A percentile compares a stretch with the other conserved stretches of the same genome.
These are phyloP conservation scores for Amoebophrya sp. DNA, from an alignment of 169 alveolate species.

Conservation along the genomic window DNA sequence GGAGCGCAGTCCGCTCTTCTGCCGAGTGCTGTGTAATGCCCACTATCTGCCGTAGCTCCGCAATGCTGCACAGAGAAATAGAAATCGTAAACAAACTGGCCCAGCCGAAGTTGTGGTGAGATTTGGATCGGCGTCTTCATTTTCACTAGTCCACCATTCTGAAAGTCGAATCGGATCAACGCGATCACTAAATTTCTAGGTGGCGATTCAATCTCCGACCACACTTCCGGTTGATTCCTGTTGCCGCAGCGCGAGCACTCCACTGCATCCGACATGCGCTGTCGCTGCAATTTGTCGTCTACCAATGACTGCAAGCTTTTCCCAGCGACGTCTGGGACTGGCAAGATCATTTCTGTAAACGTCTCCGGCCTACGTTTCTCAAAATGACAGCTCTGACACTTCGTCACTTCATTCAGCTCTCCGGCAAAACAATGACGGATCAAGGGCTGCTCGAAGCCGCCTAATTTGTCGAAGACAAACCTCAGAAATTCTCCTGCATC, in stretches of 20 bases:
- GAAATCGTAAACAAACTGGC: neutral
- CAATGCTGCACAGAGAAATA: neutral
- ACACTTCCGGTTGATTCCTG: neutral
- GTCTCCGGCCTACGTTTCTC: neutral
- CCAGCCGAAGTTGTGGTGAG: neutral
- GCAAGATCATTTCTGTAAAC: neutral
- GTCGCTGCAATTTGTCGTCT: neutral
- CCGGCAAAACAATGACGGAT: neutral
- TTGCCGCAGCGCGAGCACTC: neutral
- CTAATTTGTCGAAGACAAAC: neutral
- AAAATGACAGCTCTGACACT: neutral
- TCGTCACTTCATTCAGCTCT: neutral
- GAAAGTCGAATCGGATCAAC: neutral
- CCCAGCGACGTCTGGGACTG: neutral
- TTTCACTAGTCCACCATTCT: neutral
- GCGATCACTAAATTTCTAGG: neutral
- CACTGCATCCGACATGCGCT: neutral
- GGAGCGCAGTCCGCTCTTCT: neutral
- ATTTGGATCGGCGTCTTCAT: neutral
- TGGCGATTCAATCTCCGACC: neutral
- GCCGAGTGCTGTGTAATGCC: neutral
- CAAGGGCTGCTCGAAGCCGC: neutral
- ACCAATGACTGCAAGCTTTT: neutral
- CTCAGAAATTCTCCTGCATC: neutral
- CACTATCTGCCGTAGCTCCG: neutral